Evolutionary conservation across 176 grass and related monocot species (phyloP).

Genomic region (Hyparrhenia diplandra): DNA sequence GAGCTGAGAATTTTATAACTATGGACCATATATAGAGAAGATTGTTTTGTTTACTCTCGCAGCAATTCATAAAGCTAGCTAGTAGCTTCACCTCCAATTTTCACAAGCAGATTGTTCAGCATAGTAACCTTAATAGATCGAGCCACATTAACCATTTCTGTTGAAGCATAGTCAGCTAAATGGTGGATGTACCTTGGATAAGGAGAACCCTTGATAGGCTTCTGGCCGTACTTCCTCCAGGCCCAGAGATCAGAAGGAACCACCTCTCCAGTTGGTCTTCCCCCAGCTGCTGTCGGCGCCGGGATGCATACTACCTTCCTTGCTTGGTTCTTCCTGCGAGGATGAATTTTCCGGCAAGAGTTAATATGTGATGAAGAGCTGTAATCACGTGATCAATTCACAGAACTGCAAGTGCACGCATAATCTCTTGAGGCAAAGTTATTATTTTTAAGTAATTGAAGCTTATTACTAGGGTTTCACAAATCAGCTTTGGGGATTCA

Average conservation of each 20-base stretch:
- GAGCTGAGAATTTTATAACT: conserved; percentile 17
- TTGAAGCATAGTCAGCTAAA: not conserved
- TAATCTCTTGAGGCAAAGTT: not conserved
- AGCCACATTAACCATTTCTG: not conserved
- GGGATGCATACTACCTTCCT: conserved; percentile 95
- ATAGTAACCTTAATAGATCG: no score
- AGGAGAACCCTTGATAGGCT: conserved; percentile 97
- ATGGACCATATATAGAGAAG: not conserved
- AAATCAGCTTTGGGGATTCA: not conserved
- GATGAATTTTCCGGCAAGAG: not conserved
- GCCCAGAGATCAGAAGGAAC: conserved; percentile 97
- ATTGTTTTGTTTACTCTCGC: not conserved
- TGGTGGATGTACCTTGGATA: conserved; percentile 68
- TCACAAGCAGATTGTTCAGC: not conserved
- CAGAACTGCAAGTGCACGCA: not conserved
- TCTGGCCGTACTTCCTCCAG: conserved; percentile 99
- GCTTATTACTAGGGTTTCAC: conserved; percentile 32
- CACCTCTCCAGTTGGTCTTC: conserved; percentile 63
- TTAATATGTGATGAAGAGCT: not conserved
- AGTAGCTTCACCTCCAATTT: not conserved
- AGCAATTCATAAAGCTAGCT: not conserved
- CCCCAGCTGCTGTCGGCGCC: conserved; percentile 58
- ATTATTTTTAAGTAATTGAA: not conserved
- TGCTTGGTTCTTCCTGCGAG: conserved; percentile 73
- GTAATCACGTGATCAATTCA: not conserved